A percentile compares a stretch with the other conserved stretches of the same genome.
Evolutionary conservation across 2,329 filamentous ascomycete genomes (phyloP).

Genomic region (Seiridium cupressi): DNA sequence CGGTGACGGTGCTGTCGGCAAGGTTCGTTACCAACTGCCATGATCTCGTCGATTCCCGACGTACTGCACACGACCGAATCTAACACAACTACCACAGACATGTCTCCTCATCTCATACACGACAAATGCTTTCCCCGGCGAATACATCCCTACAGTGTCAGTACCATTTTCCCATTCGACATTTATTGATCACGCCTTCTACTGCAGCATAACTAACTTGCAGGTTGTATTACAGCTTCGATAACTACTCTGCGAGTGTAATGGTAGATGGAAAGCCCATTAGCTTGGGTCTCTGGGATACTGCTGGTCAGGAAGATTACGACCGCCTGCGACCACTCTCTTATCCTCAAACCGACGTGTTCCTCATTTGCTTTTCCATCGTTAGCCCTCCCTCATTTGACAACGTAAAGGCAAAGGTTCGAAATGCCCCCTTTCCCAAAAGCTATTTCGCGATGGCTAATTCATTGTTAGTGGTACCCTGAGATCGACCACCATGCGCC

Average conservation of each 20-base stretch:
- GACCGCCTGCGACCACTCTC: conserved; percentile 91
- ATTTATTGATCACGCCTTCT: too few species aligned
- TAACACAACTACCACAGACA: conserved; percentile 60
- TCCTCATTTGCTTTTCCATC: conserved; percentile 97
- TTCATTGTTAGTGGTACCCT: conserved; percentile 74
- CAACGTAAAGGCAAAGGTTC: conserved; percentile 97
- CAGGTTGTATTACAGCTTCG: conserved; percentile 62
- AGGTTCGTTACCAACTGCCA: conserved; percentile 57
- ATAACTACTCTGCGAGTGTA: conserved; percentile 98
- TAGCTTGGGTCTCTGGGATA: conserved; percentile 97
- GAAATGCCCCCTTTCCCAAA: conserved; percentile 18
- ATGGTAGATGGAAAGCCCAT: conserved; percentile 99
- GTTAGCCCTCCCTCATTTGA: conserved; percentile 97
- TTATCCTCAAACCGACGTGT: conserved; percentile 97
- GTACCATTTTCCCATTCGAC: conserved; percentile 28
- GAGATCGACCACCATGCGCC: conserved; percentile 97
- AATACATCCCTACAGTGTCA: conserved; percentile 98
- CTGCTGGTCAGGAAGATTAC: conserved; percentile 97
- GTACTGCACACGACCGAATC: conserved; percentile 14
- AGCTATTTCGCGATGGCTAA: background rate
- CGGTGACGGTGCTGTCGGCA: conserved; percentile 98
- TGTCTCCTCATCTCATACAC: conserved; percentile 99
- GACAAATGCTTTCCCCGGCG: conserved; percentile 98
- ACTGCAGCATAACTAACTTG: background rate
- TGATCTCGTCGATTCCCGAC: background rate